phyloP scores from a whole-genome alignment of 495 filamentous ascomycete species.

The Cercophora newfieldiana region DNA sequence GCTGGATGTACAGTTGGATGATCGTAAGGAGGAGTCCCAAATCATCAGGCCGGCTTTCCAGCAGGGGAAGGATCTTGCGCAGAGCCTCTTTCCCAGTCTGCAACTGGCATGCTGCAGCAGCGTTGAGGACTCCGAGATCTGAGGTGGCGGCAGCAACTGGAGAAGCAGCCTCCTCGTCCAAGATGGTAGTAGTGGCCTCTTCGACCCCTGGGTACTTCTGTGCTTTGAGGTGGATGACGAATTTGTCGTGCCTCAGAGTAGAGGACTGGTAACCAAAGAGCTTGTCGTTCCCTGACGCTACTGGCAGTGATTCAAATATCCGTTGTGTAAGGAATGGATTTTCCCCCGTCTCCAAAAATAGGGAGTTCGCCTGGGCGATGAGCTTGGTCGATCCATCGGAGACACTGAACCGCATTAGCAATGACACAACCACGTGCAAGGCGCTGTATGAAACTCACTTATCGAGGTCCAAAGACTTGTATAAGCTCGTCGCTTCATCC shows the following conservation, averaged over 20 bases:
- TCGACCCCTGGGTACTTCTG: constrained; percentile 76
- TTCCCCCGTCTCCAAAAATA: constrained; percentile 56
- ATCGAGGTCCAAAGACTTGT: constrained; percentile 55
- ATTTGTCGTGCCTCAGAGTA: constrained; percentile 65
- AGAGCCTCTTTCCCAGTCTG: constrained; percentile 66
- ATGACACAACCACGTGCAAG: not conserved
- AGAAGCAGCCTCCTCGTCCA: constrained; percentile 51
- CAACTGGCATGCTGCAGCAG: constrained; percentile 70
- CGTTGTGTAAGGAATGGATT: constrained; percentile 83
- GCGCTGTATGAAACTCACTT: constrained; percentile 33
- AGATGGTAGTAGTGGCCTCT: constrained; percentile 60
- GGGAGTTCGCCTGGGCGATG: constrained; percentile 76
- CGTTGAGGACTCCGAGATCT: constrained; percentile 71
- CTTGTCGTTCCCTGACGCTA: constrained; percentile 62
- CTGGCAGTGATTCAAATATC: constrained; percentile 58
- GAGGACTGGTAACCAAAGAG: constrained; percentile 77
- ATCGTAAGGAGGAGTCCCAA: constrained; percentile 81
- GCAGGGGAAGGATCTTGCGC: constrained; percentile 70
- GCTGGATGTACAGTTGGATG: constrained; percentile 77
- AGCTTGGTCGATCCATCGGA: constrained; percentile 72
- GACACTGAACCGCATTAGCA: constrained; percentile 51
- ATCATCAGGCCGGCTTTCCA: constrained; percentile 77
- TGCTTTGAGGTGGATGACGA: constrained; percentile 71
- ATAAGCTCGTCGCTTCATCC: constrained; percentile 68
- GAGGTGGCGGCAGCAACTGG: constrained; percentile 59